These are phyloP conservation scores for Fusarium illudens DNA, from an alignment of 2,329 filamentous ascomycete genomes.

Conservation along the genomic window DNA sequence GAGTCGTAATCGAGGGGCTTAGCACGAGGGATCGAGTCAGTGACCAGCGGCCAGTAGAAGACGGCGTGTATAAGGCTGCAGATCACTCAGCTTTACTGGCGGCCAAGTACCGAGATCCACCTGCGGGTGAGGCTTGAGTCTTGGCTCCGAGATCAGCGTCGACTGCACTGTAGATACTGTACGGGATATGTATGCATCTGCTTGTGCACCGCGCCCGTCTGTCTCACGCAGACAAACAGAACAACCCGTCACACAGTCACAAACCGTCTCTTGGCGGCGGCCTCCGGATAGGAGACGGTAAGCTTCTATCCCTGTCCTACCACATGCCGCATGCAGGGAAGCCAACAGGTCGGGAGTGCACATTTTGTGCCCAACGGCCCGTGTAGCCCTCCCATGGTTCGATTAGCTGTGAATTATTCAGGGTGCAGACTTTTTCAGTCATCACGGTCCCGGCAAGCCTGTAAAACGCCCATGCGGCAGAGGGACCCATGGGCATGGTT, in stretches of 20 bases:
- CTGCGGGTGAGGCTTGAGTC: conserved; percentile 30
- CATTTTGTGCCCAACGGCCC: conserved; percentile 27
- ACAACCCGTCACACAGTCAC: background rate
- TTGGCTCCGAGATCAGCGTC: conserved; percentile 26
- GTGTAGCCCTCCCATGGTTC: background rate
- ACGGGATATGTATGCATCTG: background rate
- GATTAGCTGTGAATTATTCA: background rate
- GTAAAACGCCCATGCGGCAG: background rate
- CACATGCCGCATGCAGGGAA: conserved; percentile 19
- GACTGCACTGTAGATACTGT: background rate
- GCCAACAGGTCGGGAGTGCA: background rate
- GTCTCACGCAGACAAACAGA: background rate
- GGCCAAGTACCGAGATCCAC: conserved; percentile 34
- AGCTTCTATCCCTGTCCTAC: conserved; percentile 9
- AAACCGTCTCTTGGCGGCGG: conserved; percentile 1
- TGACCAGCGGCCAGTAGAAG: conserved; percentile 9
- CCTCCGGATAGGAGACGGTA: conserved; percentile 3
- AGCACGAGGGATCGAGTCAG: background rate
- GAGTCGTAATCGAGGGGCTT: conserved; percentile 19
- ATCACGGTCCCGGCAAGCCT: conserved; percentile 6
- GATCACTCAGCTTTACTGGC: conserved; percentile 22
- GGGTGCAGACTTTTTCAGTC: background rate
- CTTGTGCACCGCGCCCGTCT: too few species aligned
- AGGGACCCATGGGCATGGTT: conserved; percentile 17
- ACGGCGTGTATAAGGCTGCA: conserved; percentile 32